These are phyloP conservation scores for Nepenthes gracilis DNA, from an alignment of 148 eudicot species.

Conservation along the genomic window DNA sequence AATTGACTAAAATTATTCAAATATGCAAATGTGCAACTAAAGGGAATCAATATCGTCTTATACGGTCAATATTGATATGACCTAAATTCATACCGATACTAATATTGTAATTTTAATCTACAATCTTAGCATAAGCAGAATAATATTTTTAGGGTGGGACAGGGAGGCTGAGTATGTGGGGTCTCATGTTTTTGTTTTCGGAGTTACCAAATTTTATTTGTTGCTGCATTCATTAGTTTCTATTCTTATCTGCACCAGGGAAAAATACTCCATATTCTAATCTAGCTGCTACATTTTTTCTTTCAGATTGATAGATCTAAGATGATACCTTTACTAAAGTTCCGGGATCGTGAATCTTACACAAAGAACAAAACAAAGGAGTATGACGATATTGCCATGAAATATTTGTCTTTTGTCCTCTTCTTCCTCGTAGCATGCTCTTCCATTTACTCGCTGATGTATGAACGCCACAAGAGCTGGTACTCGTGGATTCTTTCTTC, in stretches of 20 bases:
- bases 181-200: no score
- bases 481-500: slow-evolving; percentile 97
- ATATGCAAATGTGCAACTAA: no score
- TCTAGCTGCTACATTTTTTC: background rate
- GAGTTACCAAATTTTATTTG: background rate
- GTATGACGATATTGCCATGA: slow-evolving; percentile 98
- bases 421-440: slow-evolving; percentile 78
- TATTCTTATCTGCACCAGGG: background rate
- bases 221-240: background rate
- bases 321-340: slow-evolving; percentile 69
- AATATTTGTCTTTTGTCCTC: slow-evolving; percentile 79
- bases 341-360: slow-evolving; percentile 90
- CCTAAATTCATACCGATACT: no score
- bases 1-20: no score
- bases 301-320: slow-evolving; percentile 88
- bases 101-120: no score
- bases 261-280: background rate
- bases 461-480: slow-evolving; percentile 96
- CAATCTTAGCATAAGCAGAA: no score
- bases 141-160: no score
- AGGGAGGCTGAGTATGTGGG: no score
- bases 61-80: no score
- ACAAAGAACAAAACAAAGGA: slow-evolving; percentile 90
- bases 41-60: no score
- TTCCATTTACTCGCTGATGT: slow-evolving; percentile 77